Percentiles rank a stretch among this genome's conserved stretches.
Evolutionary conservation across 176 grass and related monocot genomes (phyloP).

Genomic region (Ampelocalamus luodianensis): DNA sequence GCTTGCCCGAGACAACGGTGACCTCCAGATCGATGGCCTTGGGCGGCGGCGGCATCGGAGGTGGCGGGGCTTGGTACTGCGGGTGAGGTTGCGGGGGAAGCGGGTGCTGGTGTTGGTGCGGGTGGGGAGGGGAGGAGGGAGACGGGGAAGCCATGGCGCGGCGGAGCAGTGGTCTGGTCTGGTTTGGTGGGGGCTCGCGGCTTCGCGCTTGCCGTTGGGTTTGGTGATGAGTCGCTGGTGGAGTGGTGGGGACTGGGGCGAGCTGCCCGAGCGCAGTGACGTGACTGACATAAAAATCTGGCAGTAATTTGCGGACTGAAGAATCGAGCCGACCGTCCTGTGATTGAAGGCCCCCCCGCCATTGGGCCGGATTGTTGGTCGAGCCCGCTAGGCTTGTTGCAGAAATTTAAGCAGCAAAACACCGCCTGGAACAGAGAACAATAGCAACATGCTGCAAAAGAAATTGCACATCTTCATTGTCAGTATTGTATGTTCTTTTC

Average conservation of each 20-base stretch:
- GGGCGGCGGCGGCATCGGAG: slow-evolving; percentile 38
- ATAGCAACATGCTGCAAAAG: neutral
- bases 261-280: no score
- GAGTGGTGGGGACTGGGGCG: no score
- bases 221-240: slow-evolving; percentile 7
- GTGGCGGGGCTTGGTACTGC: slow-evolving; percentile 48
- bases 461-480: neutral
- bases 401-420: no score
- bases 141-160: slow-evolving; percentile 59
- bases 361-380: neutral
- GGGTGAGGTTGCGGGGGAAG: slow-evolving; percentile 39
- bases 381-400: neutral
- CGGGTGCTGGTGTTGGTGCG: slow-evolving; percentile 44
- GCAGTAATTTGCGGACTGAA: neutral
- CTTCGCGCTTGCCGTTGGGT: neutral
- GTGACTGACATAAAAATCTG: slow-evolving; percentile 9
- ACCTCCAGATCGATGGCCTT: slow-evolving; percentile 76
- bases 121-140: slow-evolving; percentile 32
- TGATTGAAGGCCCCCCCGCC: neutral
- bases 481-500: neutral
- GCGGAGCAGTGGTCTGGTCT: slow-evolving; percentile 17
- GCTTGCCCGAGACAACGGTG: slow-evolving; percentile 84
- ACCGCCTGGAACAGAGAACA: neutral
- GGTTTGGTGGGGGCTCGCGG: neutral
- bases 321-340: neutral